phyloP scores from a whole-genome alignment of 2,329 filamentous ascomycete species.

The Fusarium tuaranense region DNA sequence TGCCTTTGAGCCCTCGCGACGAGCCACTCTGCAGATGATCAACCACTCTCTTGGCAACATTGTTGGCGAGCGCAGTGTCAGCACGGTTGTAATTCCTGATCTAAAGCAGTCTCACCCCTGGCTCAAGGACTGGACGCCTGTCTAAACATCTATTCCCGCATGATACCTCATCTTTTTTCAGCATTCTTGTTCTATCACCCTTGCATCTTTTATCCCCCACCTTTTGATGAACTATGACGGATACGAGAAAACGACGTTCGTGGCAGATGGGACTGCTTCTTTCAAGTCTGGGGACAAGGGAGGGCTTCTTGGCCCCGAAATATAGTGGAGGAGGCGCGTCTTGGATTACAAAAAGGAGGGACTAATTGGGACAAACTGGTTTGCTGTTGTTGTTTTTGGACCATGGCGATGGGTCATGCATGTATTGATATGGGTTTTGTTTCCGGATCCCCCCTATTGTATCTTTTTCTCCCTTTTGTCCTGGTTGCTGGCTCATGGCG shows the following conservation, averaged over 20 bases:
- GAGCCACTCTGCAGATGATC: slow-evolving; percentile 43
- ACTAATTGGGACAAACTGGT: not conserved
- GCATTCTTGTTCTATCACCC: slow-evolving; percentile 7
- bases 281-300: slow-evolving; percentile 1
- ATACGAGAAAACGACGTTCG: slow-evolving; percentile 26
- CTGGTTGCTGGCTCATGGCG: not conserved
- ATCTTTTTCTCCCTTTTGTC: not conserved
- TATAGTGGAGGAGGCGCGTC: slow-evolving; percentile 11
- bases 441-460: not conserved
- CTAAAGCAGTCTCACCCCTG: slow-evolving; percentile 38
- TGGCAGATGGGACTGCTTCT: slow-evolving; percentile 8
- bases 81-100: slow-evolving; percentile 37
- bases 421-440: slow-evolving; percentile 8
- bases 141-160: slow-evolving; percentile 16
- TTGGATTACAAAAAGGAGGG: slow-evolving; percentile 1
- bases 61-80: slow-evolving; percentile 42
- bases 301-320: not conserved
- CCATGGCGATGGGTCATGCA: not conserved
- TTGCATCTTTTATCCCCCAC: not conserved
- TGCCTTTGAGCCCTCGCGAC: slow-evolving; percentile 33
- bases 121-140: slow-evolving; percentile 40
- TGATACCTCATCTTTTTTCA: slow-evolving; percentile 5
- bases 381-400: not conserved
- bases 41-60: slow-evolving; percentile 42
- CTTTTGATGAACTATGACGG: slow-evolving; percentile 25